Conservation (phyloP, 805 yeast genomes). For the Kodamaea jinghongensis region DNA sequence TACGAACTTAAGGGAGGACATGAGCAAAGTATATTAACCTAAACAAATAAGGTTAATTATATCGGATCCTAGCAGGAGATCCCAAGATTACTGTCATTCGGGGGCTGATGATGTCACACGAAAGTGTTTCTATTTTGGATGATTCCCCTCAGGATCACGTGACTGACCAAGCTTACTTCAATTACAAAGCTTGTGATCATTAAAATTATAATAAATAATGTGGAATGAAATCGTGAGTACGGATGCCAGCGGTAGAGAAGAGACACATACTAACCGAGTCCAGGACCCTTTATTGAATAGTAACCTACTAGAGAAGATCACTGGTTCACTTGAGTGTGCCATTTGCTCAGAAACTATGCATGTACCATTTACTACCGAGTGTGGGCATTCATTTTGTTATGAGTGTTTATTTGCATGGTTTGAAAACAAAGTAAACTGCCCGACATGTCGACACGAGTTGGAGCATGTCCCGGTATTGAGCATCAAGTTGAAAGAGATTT, state of each 20-base stretch:
- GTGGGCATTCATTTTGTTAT: slow-evolving; percentile 79
- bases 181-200: background rate
- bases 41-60: no score
- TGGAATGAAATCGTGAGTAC: slow-evolving; percentile 12
- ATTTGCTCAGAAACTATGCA: slow-evolving; percentile 70
- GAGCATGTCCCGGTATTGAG: slow-evolving; percentile 52
- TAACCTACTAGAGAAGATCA: slow-evolving; percentile 25
- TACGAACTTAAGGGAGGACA: no score
- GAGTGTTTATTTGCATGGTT: slow-evolving; percentile 64
- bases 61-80: no score
- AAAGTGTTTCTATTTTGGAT: background rate
- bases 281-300: slow-evolving; percentile 21
- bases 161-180: background rate
- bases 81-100: no score
- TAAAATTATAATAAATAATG: slow-evolving; percentile 1
- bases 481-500: slow-evolving; percentile 47
- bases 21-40: no score
- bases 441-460: slow-evolving; percentile 57
- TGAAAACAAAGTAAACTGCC: slow-evolving; percentile 56
- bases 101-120: background rate
- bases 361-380: slow-evolving; percentile 58
- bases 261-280: slow-evolving; percentile 12
- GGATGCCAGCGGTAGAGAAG: background rate
- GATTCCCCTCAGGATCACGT: background rate
- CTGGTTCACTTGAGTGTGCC: slow-evolving; percentile 48